Conservation (phyloP, 495 filamentous ascomycete genomes). For the Penicillium psychrofluorescens region DNA sequence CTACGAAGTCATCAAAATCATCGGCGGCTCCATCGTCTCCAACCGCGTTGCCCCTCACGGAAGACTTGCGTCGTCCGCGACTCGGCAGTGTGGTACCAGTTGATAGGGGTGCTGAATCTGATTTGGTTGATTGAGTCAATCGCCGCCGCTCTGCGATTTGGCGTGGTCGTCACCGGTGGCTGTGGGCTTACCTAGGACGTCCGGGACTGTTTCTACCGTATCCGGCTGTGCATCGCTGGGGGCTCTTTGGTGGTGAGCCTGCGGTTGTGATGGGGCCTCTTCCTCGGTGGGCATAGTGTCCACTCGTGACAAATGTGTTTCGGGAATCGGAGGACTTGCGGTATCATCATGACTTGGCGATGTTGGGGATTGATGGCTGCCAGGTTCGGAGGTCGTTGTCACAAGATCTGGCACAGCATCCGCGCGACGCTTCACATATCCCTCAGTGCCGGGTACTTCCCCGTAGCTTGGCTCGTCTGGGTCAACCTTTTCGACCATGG, state of each 20-base stretch:
- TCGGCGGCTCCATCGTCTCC: conserved; percentile 46
- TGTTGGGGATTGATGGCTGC: conserved; percentile 12
- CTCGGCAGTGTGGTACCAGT: conserved; percentile 26
- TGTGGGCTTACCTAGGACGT: conserved; percentile 19
- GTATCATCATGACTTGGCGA: conserved; percentile 6
- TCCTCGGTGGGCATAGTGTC: conserved; percentile 30
- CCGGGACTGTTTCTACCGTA: conserved; percentile 36
- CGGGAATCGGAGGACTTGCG: conserved; percentile 28
- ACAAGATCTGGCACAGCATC: conserved; percentile 81
- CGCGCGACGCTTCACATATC: conserved; percentile 63
- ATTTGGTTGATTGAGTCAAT: too few species aligned
- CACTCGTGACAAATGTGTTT: conserved; percentile 37
- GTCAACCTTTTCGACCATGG: conserved; percentile 76
- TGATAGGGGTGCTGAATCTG: conserved; percentile 1
- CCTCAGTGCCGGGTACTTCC: conserved; percentile 78
- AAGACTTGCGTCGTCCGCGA: conserved; percentile 12
- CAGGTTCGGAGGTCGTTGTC: conserved; percentile 24
- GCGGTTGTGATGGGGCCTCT: conserved; percentile 23
- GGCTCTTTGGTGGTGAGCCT: conserved; percentile 36
- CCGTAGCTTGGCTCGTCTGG: conserved; percentile 62
- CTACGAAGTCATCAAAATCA: conserved; percentile 96
- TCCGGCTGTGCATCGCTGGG: conserved; percentile 44
- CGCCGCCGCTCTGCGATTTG: too few species aligned
- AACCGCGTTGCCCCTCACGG: conserved; percentile 14
- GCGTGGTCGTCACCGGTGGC: too few species aligned